Evolutionary conservation across 2,329 filamentous ascomycete species (phyloP).

Genomic region (Hypoxylon sp.): DNA sequence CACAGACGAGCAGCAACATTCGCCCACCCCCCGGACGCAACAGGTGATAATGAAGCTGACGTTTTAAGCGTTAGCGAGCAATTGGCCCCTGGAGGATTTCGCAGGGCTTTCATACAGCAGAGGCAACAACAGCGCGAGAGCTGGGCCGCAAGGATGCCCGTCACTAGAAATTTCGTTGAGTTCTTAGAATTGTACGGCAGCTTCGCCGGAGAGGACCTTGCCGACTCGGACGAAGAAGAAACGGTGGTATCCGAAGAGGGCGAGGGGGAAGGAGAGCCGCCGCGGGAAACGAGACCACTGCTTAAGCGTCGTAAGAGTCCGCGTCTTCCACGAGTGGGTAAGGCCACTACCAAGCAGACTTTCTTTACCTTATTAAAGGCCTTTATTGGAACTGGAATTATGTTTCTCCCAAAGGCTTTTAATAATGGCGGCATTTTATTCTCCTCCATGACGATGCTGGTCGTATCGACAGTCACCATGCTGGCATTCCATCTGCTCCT

Average conservation of each 20-base stretch:
- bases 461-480: conserved; percentile 76
- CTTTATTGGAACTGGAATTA: conserved; percentile 84
- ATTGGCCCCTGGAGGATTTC: conserved; percentile 63
- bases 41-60: conserved; percentile 52
- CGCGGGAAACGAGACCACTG: conserved; percentile 71
- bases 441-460: conserved; percentile 76
- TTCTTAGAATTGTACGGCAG: conserved; percentile 82
- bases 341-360: conserved; percentile 78
- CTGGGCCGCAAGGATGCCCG: conserved; percentile 64
- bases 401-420: conserved; percentile 84
- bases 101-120: conserved; percentile 63
- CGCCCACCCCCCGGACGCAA: conserved; percentile 69
- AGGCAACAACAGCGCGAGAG: conserved; percentile 55
- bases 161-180: conserved; percentile 80
- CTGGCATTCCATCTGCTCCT: conserved; percentile 80
- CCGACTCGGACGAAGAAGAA: conserved; percentile 74
- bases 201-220: conserved; percentile 81
- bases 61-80: conserved; percentile 54
- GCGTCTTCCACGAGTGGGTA: conserved; percentile 64
- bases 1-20: conserved; percentile 76
- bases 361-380: conserved; percentile 86
- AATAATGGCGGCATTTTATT: conserved; percentile 84
- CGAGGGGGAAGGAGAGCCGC: conserved; percentile 57
- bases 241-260: conserved; percentile 64
- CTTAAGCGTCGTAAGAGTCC: conserved; percentile 70